phyloP scores from a whole-genome alignment of 208 protist genomes.

The Trypanosoma caninum region DNA sequence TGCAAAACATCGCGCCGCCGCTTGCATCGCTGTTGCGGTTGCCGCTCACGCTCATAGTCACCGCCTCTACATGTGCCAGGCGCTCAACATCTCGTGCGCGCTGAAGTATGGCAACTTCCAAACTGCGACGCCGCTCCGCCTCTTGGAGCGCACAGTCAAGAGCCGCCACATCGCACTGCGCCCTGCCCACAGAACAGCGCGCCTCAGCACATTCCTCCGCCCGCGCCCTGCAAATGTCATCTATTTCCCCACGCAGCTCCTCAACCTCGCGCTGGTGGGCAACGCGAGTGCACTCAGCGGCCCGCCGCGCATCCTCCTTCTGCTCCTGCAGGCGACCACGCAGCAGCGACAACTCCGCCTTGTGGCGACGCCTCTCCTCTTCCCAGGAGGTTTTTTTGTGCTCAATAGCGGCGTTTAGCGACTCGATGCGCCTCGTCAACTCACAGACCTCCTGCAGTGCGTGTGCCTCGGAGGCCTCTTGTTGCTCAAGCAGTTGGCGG shows the following conservation, averaged over 20 bases:
- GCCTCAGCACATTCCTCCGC: background rate
- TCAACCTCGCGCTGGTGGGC: conserved; percentile 1
- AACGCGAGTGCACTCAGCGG: background rate
- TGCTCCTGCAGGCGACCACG: background rate
- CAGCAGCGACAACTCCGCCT: conserved; percentile 8
- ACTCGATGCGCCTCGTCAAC: conserved; percentile 8
- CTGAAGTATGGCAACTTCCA: conserved; percentile 3
- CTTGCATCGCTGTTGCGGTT: background rate
- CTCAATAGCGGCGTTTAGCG: conserved; percentile 6
- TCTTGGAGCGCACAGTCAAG: conserved; percentile 4
- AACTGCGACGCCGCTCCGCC: background rate
- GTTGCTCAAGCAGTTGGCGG: conserved; percentile 1
- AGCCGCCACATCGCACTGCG: background rate
- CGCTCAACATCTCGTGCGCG: background rate
- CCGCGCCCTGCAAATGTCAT: background rate
- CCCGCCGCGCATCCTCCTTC: conserved; percentile 8
- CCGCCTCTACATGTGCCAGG: background rate
- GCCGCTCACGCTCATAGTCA: background rate
- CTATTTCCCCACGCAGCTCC: background rate
- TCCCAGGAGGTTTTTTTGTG: conserved; percentile 1
- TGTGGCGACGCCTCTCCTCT: conserved; percentile 7
- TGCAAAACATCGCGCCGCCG: background rate
- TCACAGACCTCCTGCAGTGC: background rate
- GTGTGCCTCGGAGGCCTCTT: conserved; percentile 11
- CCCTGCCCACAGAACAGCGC: too few relatives aligned